Percentiles rank a stretch among this genome's conserved stretches.
Conservation (phyloP, 306 rosid species). For the Bauhinia variegata region DNA sequence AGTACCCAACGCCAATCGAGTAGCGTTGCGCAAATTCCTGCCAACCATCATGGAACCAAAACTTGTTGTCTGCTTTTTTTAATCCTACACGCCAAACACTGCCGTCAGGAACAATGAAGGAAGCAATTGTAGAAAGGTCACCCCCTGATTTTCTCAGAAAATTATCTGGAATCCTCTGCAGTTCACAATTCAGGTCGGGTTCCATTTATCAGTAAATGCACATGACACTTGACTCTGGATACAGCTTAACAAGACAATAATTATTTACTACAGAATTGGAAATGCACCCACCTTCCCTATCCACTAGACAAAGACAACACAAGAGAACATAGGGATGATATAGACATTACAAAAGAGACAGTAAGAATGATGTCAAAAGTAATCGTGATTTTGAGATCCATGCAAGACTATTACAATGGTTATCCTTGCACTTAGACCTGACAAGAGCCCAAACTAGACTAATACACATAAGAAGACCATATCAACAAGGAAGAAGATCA, state of each 20-base stretch:
- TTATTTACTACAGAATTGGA: not conserved
- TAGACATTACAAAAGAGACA: not conserved
- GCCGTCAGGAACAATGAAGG: slow-evolving; percentile 76
- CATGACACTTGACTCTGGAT: not conserved
- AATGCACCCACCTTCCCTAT: slow-evolving; percentile 2
- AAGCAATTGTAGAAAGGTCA: slow-evolving; percentile 67
- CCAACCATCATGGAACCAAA: slow-evolving; percentile 87
- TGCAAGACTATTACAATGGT: not conserved
- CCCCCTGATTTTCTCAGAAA: slow-evolving; percentile 69
- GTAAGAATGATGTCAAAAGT: not conserved
- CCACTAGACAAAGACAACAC: not conserved
- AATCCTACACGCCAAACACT: slow-evolving; percentile 75
- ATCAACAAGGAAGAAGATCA: not conserved
- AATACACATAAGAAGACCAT: slow-evolving; percentile 6
- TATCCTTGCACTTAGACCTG: not conserved
- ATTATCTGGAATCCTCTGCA: slow-evolving; percentile 85
- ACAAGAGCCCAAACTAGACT: slow-evolving; percentile 18
- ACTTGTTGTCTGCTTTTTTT: slow-evolving; percentile 64
- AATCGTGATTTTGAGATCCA: slow-evolving; percentile 1
- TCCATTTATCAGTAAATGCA: slow-evolving; percentile 23
- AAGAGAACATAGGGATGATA: not conserved
- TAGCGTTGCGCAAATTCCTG: slow-evolving; percentile 71
- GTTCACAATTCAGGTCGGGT: slow-evolving; percentile 40
- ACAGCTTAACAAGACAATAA: slow-evolving; percentile 2
- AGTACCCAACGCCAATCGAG: slow-evolving; percentile 69